phyloP scores from a whole-genome alignment of 331 rosid species.

The Quercus phellos region DNA sequence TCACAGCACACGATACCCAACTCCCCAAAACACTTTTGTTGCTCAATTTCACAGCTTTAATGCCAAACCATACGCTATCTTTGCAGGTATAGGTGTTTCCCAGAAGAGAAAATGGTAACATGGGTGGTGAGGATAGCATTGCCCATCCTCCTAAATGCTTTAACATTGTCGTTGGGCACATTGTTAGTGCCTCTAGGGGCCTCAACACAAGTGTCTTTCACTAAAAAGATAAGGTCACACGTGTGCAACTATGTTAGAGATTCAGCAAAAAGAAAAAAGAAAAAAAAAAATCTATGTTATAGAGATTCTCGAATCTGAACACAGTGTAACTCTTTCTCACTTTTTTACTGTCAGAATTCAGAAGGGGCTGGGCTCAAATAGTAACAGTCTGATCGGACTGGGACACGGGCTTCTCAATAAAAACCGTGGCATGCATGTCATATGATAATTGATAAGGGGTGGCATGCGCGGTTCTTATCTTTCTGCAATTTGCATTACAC shows the following conservation, averaged over 20 bases:
- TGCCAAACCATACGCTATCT: background rate
- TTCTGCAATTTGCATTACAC: no score
- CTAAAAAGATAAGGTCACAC: background rate
- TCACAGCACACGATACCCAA: conserved; percentile 27
- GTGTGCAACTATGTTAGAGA: background rate
- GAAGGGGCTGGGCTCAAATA: no score
- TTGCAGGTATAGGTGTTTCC: background rate
- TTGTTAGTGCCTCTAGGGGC: background rate
- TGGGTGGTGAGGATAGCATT: conserved; percentile 5
- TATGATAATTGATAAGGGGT: no score
- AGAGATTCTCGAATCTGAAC: no score
- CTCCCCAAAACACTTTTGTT: conserved; percentile 6
- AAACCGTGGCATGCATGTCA: no score
- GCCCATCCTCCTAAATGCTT: conserved; percentile 11
- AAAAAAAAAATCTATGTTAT: no score
- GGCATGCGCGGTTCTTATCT: no score
- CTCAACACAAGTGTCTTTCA: background rate
- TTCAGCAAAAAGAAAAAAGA: no score
- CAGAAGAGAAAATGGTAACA: conserved; percentile 20
- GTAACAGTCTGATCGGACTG: no score
- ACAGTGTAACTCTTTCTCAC: no score
- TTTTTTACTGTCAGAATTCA: no score
- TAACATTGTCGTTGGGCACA: background rate
- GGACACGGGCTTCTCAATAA: no score
- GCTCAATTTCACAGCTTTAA: conserved; percentile 7